phyloP scores from a whole-genome alignment of 2,329 filamentous ascomycete species.

The Trichoderma sp. region DNA sequence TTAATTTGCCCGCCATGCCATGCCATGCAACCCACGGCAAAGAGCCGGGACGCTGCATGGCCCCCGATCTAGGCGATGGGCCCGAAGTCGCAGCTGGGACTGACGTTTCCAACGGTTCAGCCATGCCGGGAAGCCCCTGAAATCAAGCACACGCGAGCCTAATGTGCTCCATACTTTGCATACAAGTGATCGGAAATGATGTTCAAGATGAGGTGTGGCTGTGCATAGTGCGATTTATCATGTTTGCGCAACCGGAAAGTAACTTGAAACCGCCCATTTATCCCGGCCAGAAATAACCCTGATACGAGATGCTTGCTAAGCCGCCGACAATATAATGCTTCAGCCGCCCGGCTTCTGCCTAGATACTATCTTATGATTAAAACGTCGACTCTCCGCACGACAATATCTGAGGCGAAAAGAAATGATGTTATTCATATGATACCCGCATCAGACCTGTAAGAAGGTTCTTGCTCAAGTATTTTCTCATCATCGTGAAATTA shows the following conservation, averaged over 20 bases:
- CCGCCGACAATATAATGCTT: background rate
- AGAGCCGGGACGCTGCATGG: slow-evolving; percentile 14
- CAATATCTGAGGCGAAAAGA: no score
- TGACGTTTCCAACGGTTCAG: background rate
- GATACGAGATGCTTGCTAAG: background rate
- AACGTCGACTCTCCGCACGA: no score
- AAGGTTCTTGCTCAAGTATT: no score
- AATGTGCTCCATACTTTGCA: background rate
- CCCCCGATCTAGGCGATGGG: background rate
- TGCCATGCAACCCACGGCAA: slow-evolving; percentile 16
- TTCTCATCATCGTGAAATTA: no score
- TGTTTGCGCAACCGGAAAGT: background rate
- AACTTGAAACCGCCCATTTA: background rate
- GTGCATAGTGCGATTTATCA: background rate
- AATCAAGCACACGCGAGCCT: background rate
- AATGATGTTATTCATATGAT: no score
- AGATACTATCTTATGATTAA: background rate
- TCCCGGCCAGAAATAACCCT: background rate
- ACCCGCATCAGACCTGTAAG: no score
- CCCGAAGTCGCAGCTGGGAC: background rate
- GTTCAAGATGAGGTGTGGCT: background rate
- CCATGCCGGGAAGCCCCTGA: background rate
- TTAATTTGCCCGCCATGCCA: background rate
- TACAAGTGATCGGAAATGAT: background rate
- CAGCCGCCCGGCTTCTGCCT: background rate